Evolutionary conservation across 495 filamentous ascomycete genomes (phyloP).

Genomic region (Neurospora sp.): DNA sequence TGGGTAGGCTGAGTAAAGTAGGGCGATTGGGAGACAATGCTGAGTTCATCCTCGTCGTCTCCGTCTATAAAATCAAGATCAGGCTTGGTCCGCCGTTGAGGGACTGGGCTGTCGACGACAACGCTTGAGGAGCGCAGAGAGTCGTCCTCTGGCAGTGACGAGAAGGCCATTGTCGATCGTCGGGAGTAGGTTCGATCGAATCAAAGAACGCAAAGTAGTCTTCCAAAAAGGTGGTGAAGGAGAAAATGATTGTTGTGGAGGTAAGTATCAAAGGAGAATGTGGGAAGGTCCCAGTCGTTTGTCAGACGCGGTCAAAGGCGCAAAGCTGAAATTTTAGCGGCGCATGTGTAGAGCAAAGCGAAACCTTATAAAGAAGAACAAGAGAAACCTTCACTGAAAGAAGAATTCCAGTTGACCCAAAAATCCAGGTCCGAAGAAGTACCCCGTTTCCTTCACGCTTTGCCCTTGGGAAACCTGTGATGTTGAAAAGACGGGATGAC

Average conservation of each 20-base stretch:
- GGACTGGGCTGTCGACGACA: not conserved
- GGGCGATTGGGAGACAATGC: constrained; percentile 19
- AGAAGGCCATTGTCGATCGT: constrained; percentile 6
- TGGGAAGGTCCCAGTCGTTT: not conserved
- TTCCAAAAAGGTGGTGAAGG: not conserved
- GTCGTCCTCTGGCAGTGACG: constrained; percentile 1
- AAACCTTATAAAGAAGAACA: not conserved
- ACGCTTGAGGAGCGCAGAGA: not conserved
- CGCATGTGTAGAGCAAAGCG: not conserved
- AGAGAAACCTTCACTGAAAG: not conserved
- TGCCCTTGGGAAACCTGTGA: not conserved
- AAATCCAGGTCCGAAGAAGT: not conserved
- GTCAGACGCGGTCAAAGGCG: not conserved
- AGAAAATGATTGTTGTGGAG: not conserved
- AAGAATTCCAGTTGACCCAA: not conserved
- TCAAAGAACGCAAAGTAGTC: not conserved
- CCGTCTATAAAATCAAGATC: constrained; percentile 3
- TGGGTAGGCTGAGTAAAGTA: constrained; percentile 61
- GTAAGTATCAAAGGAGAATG: not conserved
- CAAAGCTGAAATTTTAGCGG: not conserved
- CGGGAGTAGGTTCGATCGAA: not conserved
- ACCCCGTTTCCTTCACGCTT: not conserved
- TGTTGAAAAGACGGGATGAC: not conserved
- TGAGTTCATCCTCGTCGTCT: constrained; percentile 13
- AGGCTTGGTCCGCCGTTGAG: not conserved